These are phyloP conservation scores for Alternaria atra DNA, from an alignment of 2,329 filamentous ascomycete genomes.

Conservation along the genomic window DNA sequence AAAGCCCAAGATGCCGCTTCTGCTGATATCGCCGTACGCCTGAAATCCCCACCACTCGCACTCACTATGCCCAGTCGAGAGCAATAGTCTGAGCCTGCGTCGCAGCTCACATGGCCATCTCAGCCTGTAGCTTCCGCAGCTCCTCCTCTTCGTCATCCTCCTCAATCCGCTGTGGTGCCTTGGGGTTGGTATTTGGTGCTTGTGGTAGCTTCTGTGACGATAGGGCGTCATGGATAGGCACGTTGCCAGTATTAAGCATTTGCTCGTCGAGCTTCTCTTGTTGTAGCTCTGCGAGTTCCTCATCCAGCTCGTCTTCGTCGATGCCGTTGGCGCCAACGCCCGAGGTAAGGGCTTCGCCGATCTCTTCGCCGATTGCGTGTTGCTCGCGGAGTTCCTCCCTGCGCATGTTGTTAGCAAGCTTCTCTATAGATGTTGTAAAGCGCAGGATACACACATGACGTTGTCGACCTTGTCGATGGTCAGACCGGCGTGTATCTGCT, in stretches of 20 bases:
- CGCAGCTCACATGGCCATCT: slow-evolving; percentile 86
- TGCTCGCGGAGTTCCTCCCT: slow-evolving; percentile 93
- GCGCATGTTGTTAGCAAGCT: slow-evolving; percentile 16
- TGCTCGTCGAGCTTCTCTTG: slow-evolving; percentile 93
- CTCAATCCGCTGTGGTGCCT: slow-evolving; percentile 54
- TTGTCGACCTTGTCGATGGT: slow-evolving; percentile 95
- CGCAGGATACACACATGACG: slow-evolving; percentile 78
- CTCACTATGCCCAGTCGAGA: neutral
- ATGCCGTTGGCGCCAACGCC: slow-evolving; percentile 72
- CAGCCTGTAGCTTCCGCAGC: slow-evolving; percentile 88
- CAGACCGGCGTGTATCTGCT: slow-evolving; percentile 87
- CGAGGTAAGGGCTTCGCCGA: slow-evolving; percentile 82
- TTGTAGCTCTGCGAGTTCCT: slow-evolving; percentile 84
- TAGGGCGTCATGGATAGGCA: slow-evolving; percentile 77
- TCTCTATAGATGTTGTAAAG: neutral
- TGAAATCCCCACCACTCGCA: slow-evolving; percentile 6
- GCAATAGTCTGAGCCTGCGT: neutral
- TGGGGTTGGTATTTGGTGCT: slow-evolving; percentile 71
- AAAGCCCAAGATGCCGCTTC: slow-evolving; percentile 18
- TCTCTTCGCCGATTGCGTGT: slow-evolving; percentile 92
- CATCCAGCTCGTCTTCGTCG: slow-evolving; percentile 87
- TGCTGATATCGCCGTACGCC: slow-evolving; percentile 33
- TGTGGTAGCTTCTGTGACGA: slow-evolving; percentile 76
- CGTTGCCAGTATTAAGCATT: slow-evolving; percentile 87
- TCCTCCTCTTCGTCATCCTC: slow-evolving; percentile 98